Percentiles rank a stretch among this genome's conserved stretches.
These are phyloP conservation scores for Cytospora leucostoma DNA, from an alignment of 2,329 filamentous ascomycete genomes.

Conservation along the genomic window DNA sequence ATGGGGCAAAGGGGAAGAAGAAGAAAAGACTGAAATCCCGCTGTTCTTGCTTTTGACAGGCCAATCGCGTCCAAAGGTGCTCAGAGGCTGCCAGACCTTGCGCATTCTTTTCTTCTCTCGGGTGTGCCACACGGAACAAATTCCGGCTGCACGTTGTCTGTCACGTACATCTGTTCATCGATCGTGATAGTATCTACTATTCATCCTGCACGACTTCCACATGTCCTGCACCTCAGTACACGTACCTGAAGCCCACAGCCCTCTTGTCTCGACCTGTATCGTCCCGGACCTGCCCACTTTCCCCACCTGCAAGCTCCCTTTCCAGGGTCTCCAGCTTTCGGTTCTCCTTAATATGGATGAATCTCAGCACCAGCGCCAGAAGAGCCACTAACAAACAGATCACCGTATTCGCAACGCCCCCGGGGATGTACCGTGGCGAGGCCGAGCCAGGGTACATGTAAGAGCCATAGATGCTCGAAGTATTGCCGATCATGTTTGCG, in stretches of 20 bases:
- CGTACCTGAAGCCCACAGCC: constrained; percentile 36
- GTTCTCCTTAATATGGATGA: constrained; percentile 61
- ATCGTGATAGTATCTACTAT: not conserved
- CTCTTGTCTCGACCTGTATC: constrained; percentile 32
- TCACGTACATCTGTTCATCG: not conserved
- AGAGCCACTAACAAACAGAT: constrained; percentile 62
- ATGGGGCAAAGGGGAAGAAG: not conserved
- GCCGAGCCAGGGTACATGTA: constrained; percentile 49
- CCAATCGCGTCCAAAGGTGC: not conserved
- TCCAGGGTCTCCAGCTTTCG: constrained; percentile 50
- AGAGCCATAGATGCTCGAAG: constrained; percentile 48
- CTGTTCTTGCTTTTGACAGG: not conserved
- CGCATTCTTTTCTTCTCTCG: not conserved
- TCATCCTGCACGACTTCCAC: not conserved
- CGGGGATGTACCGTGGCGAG: constrained; percentile 49
- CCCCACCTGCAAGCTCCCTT: constrained; percentile 34
- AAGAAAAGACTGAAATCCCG: not conserved
- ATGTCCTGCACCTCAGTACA: constrained; percentile 31
- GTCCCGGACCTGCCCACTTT: constrained; percentile 41
- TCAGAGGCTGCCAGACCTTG: not conserved
- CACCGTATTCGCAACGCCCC: constrained; percentile 61
- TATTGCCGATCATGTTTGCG: constrained; percentile 68
- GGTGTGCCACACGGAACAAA: no score
- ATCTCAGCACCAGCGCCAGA: constrained; percentile 54
- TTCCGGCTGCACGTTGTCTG: not conserved